These are phyloP conservation scores for Microcyclosporella mali DNA, from an alignment of 2,329 filamentous ascomycete genomes.

Conservation along the genomic window DNA sequence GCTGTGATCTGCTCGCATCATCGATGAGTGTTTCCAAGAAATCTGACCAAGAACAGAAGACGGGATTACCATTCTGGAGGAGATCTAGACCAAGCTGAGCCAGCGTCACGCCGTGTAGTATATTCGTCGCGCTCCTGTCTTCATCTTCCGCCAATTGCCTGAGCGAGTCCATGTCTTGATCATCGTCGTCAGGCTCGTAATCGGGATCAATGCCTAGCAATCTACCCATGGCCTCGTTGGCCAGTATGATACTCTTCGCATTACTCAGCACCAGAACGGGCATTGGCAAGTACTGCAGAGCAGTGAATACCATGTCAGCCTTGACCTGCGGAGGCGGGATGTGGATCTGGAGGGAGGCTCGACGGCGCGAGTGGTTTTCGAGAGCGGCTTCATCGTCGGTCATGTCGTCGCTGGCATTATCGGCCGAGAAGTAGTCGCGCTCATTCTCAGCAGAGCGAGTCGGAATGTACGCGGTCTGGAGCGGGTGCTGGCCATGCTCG, in stretches of 20 bases:
- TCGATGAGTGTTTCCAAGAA: slow-evolving; percentile 41
- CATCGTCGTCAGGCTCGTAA: slow-evolving; percentile 8
- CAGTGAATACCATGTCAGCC: slow-evolving; percentile 52
- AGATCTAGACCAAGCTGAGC: slow-evolving; percentile 68
- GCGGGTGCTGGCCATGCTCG: slow-evolving; percentile 1
- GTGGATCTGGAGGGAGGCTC: slow-evolving; percentile 28
- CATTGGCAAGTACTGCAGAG: slow-evolving; percentile 68
- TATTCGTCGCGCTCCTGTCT: slow-evolving; percentile 47
- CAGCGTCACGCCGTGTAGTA: slow-evolving; percentile 59
- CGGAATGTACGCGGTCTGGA: background rate
- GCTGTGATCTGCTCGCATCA: slow-evolving; percentile 31
- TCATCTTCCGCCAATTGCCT: slow-evolving; percentile 16
- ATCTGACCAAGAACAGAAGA: slow-evolving; percentile 48
- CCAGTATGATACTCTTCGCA: slow-evolving; percentile 63
- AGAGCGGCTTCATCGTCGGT: slow-evolving; percentile 12
- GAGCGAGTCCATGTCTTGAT: slow-evolving; percentile 14
- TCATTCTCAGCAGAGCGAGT: background rate
- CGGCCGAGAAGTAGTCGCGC: slow-evolving; percentile 27
- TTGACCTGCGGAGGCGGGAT: slow-evolving; percentile 29
- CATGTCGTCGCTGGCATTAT: slow-evolving; percentile 20
- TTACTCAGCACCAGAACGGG: slow-evolving; percentile 64
- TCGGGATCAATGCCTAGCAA: slow-evolving; percentile 55
- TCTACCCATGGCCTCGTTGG: slow-evolving; percentile 69
- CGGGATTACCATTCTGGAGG: slow-evolving; percentile 57
- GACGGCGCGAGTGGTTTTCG: slow-evolving; percentile 17